phyloP scores from a whole-genome alignment of 176 grass and related monocot species.

The Avena insularis region DNA sequence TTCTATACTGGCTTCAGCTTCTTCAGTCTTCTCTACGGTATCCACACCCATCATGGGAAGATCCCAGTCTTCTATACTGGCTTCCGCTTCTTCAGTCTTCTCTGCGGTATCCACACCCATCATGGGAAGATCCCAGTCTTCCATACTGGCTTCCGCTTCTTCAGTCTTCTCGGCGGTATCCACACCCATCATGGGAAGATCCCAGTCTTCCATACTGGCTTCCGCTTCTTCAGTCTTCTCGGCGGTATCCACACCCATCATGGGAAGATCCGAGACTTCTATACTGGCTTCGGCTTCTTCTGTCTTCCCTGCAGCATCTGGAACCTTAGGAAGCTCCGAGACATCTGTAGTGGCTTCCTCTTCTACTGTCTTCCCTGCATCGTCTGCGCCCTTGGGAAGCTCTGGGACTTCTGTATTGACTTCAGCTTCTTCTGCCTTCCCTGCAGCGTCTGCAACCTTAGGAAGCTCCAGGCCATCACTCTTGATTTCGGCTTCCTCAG shows the following conservation, averaged over 20 bases:
- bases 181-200: not conserved
- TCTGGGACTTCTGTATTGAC: not conserved
- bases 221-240: constrained; percentile 21
- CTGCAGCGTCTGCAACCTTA: not conserved
- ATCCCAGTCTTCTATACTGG: not conserved
- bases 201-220: not conserved
- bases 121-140: no score
- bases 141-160: not conserved
- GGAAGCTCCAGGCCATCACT: not conserved
- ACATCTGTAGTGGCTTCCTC: not conserved
- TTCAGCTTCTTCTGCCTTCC: constrained; percentile 12
- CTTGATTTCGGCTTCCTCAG: constrained; percentile 29
- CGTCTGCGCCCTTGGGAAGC: not conserved
- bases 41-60: not conserved
- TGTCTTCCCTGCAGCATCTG: constrained; percentile 27
- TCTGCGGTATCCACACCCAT: no score
- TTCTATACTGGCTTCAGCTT: not conserved
- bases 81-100: not conserved
- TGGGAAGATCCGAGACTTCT: no score
- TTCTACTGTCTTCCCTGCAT: constrained; percentile 12
- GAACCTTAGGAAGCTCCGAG: not conserved
- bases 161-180: constrained; percentile 32
- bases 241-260: not conserved
- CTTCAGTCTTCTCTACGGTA: constrained; percentile 37
- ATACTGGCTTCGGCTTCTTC: constrained; percentile 18